A percentile compares a stretch with the other conserved stretches of the same genome.
These are phyloP conservation scores for Dichotomopilus funicola DNA, from an alignment of 2,329 filamentous ascomycete species.

Conservation along the genomic window DNA sequence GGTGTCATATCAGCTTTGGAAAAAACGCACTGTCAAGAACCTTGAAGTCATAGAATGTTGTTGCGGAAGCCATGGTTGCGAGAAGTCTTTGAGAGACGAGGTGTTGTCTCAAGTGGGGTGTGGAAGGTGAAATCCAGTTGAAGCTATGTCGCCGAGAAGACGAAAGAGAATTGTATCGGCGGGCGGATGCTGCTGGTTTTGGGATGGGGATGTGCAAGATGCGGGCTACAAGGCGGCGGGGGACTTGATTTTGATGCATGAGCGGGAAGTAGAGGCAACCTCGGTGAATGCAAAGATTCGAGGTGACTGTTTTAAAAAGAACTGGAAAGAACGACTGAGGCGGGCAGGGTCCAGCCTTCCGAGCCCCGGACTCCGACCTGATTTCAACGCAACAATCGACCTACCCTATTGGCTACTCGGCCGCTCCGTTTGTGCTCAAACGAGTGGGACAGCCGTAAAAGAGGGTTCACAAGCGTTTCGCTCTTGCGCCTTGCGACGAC, in stretches of 20 bases:
- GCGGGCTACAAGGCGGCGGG: not conserved
- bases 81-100: slow-evolving; percentile 11
- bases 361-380: slow-evolving; percentile 3
- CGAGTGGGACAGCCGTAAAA: not conserved
- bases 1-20: not conserved
- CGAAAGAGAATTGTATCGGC: no score
- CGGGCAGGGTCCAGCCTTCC: not conserved
- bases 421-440: no score
- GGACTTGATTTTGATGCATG: not conserved
- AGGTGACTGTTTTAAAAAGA: not conserved
- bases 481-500: no score
- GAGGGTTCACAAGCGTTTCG: not conserved
- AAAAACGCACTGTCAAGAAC: slow-evolving; percentile 65
- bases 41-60: slow-evolving; percentile 76
- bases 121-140: no score
- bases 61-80: slow-evolving; percentile 58
- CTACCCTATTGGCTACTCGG: not conserved
- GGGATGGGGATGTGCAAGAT: not conserved
- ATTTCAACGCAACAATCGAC: slow-evolving; percentile 4
- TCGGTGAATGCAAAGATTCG: not conserved
- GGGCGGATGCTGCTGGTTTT: no score
- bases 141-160: no score
- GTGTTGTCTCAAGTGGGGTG: not conserved
- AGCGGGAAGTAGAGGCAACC: not conserved
- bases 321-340: not conserved